A percentile compares a stretch with the other conserved stretches of the same genome.
Conservation (phyloP, 495 filamentous ascomycete species). For the Glarea lozoyensis region DNA sequence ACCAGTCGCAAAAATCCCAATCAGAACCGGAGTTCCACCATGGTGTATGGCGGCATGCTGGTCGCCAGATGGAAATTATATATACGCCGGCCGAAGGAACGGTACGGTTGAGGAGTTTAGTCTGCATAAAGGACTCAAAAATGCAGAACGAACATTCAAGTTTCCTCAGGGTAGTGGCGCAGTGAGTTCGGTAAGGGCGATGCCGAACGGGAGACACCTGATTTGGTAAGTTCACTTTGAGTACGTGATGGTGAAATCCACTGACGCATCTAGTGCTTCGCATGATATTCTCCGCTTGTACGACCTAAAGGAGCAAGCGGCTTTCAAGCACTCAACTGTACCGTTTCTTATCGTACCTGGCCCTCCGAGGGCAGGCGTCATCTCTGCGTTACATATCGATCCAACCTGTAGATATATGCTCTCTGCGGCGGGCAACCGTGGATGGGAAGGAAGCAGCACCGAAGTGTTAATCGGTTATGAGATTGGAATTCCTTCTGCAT, state of each 20-base stretch:
- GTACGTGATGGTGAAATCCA: not conserved
- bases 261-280: conserved; percentile 52
- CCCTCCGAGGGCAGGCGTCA: conserved; percentile 79
- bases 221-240: conserved; percentile 55
- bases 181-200: conserved; percentile 76
- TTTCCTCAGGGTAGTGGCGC: conserved; percentile 84
- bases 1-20: conserved; percentile 69
- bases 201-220: conserved; percentile 90
- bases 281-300: conserved; percentile 92
- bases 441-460: conserved; percentile 90
- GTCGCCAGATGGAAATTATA: conserved; percentile 91
- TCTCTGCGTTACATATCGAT: conserved; percentile 75
- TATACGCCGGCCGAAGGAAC: conserved; percentile 89
- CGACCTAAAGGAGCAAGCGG: conserved; percentile 63
- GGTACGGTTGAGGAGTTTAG: conserved; percentile 92
- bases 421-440: conserved; percentile 79
- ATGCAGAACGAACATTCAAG: conserved; percentile 73
- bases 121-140: conserved; percentile 67
- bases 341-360: conserved; percentile 94
- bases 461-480: conserved; percentile 94
- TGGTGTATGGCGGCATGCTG: conserved; percentile 99
- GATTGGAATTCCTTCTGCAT: conserved; percentile 48
- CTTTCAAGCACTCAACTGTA: conserved; percentile 65
- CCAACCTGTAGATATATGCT: conserved; percentile 85
- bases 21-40: conserved; percentile 64